Evolutionary conservation across 2,329 filamentous ascomycete species (phyloP).

Genomic region (Thielaviopsis musarum): DNA sequence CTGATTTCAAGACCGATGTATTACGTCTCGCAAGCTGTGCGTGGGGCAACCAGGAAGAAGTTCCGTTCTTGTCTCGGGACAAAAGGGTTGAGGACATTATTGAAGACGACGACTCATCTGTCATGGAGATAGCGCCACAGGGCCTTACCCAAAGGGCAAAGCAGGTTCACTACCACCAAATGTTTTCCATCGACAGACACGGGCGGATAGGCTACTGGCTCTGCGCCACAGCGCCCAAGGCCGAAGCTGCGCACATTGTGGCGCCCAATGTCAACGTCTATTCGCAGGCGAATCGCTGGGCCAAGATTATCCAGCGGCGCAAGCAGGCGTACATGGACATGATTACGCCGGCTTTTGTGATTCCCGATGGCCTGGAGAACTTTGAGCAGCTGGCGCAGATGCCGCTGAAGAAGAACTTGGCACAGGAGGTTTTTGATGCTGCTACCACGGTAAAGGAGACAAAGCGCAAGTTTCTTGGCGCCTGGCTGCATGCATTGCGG

Average conservation of each 20-base stretch:
- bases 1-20: background rate
- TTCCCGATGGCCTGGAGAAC: constrained; percentile 22
- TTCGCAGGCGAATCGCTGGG: constrained; percentile 3
- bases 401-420: background rate
- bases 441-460: background rate
- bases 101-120: background rate
- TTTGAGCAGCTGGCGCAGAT: constrained; percentile 13
- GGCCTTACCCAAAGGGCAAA: constrained; percentile 20
- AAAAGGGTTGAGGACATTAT: background rate
- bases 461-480: constrained; percentile 6
- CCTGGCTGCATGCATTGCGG: background rate
- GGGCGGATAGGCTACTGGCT: constrained; percentile 27
- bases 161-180: constrained; percentile 29
- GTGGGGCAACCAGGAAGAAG: constrained; percentile 7
- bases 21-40: background rate
- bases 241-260: constrained; percentile 3
- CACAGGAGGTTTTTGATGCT: background rate
- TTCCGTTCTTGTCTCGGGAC: background rate
- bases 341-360: constrained; percentile 20
- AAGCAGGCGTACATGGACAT: constrained; percentile 11
- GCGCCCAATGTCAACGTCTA: constrained; percentile 4
- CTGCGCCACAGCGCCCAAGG: constrained; percentile 15
- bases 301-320: constrained; percentile 4
- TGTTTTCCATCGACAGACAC: constrained; percentile 26
- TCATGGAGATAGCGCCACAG: background rate